Evolutionary conservation across 306 rosid genomes (phyloP).

Genomic region (Quercus ilex): DNA sequence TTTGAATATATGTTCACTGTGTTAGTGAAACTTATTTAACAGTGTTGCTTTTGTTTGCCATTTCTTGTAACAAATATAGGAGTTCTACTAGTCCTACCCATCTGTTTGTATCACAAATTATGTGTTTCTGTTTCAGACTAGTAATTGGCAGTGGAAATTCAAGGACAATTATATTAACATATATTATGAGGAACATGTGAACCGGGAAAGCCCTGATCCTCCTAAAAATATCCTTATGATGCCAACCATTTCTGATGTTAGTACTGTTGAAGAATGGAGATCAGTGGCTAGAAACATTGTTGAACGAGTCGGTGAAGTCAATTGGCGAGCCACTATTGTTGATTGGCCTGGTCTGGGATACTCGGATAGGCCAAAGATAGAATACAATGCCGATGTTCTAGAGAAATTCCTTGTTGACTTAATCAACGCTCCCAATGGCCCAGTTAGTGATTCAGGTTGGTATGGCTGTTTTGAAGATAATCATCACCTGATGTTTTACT

Average conservation of each 20-base stretch:
- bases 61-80: slow-evolving; percentile 3
- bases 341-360: slow-evolving; percentile 98
- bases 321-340: slow-evolving; percentile 80
- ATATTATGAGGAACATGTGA: slow-evolving; percentile 83
- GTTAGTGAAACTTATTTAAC: background rate
- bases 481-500: background rate
- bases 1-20: background rate
- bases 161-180: slow-evolving; percentile 60
- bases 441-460: slow-evolving; percentile 64
- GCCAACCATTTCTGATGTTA: slow-evolving; percentile 95
- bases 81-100: background rate
- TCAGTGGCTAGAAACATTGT: slow-evolving; percentile 68
- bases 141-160: slow-evolving; percentile 89
- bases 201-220: slow-evolving; percentile 43
- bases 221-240: slow-evolving; percentile 71
- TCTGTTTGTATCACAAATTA: slow-evolving; percentile 10
- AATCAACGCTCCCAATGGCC: slow-evolving; percentile 69
- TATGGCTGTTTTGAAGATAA: slow-evolving; percentile 5
- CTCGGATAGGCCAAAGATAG: slow-evolving; percentile 88
- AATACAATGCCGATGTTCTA: slow-evolving; percentile 77
- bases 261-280: slow-evolving; percentile 98
- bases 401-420: slow-evolving; percentile 85
- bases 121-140: slow-evolving; percentile 45
- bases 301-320: slow-evolving; percentile 53
- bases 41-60: background rate